Evolutionary conservation across 2,329 filamentous ascomycete genomes (phyloP).

Genomic region (Ilyonectria destructans): DNA sequence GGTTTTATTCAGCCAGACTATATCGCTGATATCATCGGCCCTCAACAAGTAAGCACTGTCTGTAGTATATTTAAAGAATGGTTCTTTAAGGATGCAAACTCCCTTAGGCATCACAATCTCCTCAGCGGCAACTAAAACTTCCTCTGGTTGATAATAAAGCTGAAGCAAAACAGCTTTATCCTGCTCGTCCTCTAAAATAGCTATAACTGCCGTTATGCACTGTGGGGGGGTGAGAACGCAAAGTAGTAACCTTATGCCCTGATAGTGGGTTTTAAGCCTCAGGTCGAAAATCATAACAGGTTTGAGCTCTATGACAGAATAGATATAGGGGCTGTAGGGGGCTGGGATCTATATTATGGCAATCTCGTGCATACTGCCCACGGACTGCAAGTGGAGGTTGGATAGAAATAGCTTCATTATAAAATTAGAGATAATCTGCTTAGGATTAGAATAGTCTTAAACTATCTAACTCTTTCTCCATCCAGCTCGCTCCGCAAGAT

Average conservation of each 20-base stretch:
- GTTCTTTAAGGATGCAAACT: constrained; percentile 67
- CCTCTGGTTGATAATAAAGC: constrained; percentile 61
- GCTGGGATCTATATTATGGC: too few species aligned
- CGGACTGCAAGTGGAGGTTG: too few species aligned
- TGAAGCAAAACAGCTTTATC: constrained; percentile 53
- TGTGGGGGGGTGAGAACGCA: constrained; percentile 40
- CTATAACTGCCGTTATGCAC: constrained; percentile 40
- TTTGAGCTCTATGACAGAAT: neutral
- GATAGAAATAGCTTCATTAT: too few species aligned
- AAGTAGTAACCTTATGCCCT: constrained; percentile 39
- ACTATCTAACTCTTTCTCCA: too few species aligned
- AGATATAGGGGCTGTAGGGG: constrained; percentile 25
- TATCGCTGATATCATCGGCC: constrained; percentile 69
- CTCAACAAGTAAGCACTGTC: constrained; percentile 62
- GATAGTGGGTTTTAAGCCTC: constrained; percentile 38
- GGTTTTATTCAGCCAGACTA: constrained; percentile 56
- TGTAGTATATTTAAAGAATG: constrained; percentile 63
- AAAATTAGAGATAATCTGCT: too few species aligned
- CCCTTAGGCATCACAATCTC: constrained; percentile 54
- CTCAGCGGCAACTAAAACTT: constrained; percentile 51
- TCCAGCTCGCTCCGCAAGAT: too few species aligned
- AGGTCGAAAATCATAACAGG: constrained; percentile 22
- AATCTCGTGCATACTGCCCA: too few species aligned
- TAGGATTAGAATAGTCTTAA: too few species aligned
- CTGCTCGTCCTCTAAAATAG: constrained; percentile 60